Base-by-base conservation (phyloP, 2,329 filamentous ascomycete species). In the Fusarium newnesense region DNA sequence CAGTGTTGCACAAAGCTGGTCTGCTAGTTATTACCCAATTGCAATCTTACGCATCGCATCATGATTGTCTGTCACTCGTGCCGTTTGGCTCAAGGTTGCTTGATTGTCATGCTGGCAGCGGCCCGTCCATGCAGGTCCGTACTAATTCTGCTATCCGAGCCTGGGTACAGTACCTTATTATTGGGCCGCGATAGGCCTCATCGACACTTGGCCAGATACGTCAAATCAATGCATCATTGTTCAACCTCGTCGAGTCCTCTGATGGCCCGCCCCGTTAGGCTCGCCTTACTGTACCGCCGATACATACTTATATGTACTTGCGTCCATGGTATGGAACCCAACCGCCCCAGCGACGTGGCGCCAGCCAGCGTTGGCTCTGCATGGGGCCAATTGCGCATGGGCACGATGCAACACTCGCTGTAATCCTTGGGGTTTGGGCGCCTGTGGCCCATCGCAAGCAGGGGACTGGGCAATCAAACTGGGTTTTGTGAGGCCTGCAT, bases 341-440 rank as follows among this genome's bases (percentile, higher is more conserved):
- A 80, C 75, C 72, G 72, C 74, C 73, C 67, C 73, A 57, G 76
- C 77, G 74, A 79, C 76, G 77, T 79, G 77, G 78, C 78, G 75
- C 72, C 75, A 74, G 66, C 72, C 72, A 73, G 63, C 68, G 70
- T 64, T 64, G 63, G 64, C 64, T 64, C 62, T 69, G 70, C 73
- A 65, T 75, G 70, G 75, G 75, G 76, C 78, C 78, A 80, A 80
- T 80, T 77, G 74, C 67, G 61, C 71, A 69, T 73, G 71, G 68
- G 77, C 79, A 78, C 76, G 75, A 78, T 70, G 71, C 71, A 72
- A 67, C 60, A 47, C 37, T 63, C 60, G 54, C 70, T 73, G 59
- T 71, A 67, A 74, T 69, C 67, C 67, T 60, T 73, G 64, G 62
- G 28, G 49, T 64, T 69, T 76, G 70, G 78, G 69, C 60, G 64